Percentiles rank a stretch among this genome's conserved stretches.
These are phyloP conservation scores for Tillandsia fasciculata DNA, from an alignment of 176 grass and related monocot species.

Conservation along the genomic window DNA sequence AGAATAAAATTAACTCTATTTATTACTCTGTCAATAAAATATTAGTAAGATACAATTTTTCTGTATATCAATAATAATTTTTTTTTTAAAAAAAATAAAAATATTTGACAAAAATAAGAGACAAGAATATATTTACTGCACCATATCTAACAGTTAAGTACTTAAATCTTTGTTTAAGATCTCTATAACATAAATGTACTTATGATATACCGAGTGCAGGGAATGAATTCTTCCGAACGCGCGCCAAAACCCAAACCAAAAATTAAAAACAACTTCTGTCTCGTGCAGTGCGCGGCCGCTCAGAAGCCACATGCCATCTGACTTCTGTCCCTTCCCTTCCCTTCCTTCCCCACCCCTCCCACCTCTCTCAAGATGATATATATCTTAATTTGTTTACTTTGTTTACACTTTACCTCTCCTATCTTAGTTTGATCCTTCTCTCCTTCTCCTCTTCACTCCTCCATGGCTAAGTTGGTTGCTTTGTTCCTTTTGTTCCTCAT, in stretches of 20 bases:
- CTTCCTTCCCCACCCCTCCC: background rate
- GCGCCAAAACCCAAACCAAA: background rate
- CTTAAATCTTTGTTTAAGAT: too few species aligned
- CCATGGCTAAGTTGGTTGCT: background rate
- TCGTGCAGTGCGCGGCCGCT: constrained; percentile 19
- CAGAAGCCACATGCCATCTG: constrained; percentile 8
- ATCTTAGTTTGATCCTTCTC: background rate
- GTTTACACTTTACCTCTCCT: too few species aligned
- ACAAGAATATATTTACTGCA: too few species aligned
- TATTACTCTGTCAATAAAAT: too few species aligned
- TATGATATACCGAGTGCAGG: background rate
- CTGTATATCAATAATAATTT: too few species aligned
- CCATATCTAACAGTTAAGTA: too few species aligned
- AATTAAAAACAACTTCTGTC: background rate
- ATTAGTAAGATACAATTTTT: too few species aligned
- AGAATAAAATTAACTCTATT: too few species aligned
- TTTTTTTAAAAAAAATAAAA: too few species aligned
- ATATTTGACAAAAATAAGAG: too few species aligned
- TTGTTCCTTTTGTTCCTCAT: constrained; percentile 1
- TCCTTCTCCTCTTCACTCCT: background rate
- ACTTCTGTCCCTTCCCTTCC: background rate
- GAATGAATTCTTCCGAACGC: background rate
- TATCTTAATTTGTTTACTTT: too few species aligned
- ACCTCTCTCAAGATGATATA: background rate
- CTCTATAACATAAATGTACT: too few species aligned